These are phyloP conservation scores for Pseudogymnoascus sp. DNA, from an alignment of 2,329 filamentous ascomycete genomes.

Conservation along the genomic window DNA sequence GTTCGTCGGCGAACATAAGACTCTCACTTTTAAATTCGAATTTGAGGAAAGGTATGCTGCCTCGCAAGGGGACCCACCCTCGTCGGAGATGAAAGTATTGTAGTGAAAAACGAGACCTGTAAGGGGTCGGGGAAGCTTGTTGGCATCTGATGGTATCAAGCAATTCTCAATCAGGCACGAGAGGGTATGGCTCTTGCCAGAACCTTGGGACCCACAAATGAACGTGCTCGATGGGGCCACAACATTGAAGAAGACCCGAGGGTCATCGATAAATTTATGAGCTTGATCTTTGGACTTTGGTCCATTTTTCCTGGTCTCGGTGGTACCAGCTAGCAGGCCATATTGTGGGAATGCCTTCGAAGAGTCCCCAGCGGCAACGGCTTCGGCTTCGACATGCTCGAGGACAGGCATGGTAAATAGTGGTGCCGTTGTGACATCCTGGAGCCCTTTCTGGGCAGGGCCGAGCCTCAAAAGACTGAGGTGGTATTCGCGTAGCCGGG, in stretches of 20 bases:
- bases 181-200: conserved; percentile 53
- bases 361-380: neutral
- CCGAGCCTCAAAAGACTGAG: neutral
- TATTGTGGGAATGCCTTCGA: conserved; percentile 18
- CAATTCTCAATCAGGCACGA: conserved; percentile 47
- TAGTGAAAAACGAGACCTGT: conserved; percentile 50
- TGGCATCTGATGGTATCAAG: conserved; percentile 31
- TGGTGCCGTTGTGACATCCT: conserved; percentile 12
- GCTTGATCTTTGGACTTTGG: neutral
- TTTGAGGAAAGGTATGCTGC: conserved; percentile 44
- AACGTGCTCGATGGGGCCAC: conserved; percentile 50
- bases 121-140: conserved; percentile 38
- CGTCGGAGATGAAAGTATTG: conserved; percentile 36
- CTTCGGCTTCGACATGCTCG: conserved; percentile 8
- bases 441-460: neutral
- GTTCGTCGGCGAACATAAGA: conserved; percentile 45
- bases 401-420: conserved; percentile 20
- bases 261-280: conserved; percentile 13
- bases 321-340: conserved; percentile 20
- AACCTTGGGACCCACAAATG: conserved; percentile 55
- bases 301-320: conserved; percentile 7
- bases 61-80: conserved; percentile 36
- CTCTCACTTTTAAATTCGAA: conserved; percentile 36
- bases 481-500: neutral
- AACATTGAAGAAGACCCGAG: conserved; percentile 40